Percentiles rank a stretch among this genome's conserved stretches.
These are phyloP conservation scores for Conringia planisiliqua DNA, from an alignment of 345 rosid genomes.

Conservation along the genomic window DNA sequence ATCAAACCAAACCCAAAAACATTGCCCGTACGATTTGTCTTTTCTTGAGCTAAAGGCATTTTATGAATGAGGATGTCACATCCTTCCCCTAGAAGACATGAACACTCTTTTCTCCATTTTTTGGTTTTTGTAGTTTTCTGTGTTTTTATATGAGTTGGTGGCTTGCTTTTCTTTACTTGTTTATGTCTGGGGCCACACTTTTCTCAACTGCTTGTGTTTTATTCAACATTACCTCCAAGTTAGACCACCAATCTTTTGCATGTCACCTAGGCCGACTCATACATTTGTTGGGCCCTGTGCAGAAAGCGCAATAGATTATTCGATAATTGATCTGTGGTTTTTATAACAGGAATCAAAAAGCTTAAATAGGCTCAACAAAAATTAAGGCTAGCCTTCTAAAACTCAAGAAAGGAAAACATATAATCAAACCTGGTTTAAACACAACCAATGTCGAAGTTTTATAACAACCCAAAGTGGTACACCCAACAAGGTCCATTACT, in stretches of 20 bases:
- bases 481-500: too few relatives aligned
- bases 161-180: slow-evolving; percentile 26
- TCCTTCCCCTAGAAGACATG: too few relatives aligned
- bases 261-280: neutral
- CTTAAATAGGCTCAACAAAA: too few relatives aligned
- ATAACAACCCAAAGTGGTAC: too few relatives aligned
- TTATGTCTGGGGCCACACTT: neutral
- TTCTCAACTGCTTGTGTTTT: slow-evolving; percentile 20
- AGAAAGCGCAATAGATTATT: too few relatives aligned
- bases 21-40: slow-evolving; percentile 7
- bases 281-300: too few relatives aligned
- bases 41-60: slow-evolving; percentile 5
- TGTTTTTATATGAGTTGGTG: neutral
- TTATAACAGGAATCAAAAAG: too few relatives aligned
- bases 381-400: too few relatives aligned
- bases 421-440: too few relatives aligned
- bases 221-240: slow-evolving; percentile 12
- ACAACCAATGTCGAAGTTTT: too few relatives aligned
- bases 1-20: slow-evolving; percentile 27
- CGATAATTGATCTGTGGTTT: too few relatives aligned
- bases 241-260: slow-evolving; percentile 24
- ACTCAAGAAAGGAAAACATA: too few relatives aligned
- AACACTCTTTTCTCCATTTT: neutral
- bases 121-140: neutral
- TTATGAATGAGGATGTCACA: slow-evolving; percentile 11